phyloP scores from a whole-genome alignment of 1,284 basidiomycete species.

The Thelephora terrestris region DNA sequence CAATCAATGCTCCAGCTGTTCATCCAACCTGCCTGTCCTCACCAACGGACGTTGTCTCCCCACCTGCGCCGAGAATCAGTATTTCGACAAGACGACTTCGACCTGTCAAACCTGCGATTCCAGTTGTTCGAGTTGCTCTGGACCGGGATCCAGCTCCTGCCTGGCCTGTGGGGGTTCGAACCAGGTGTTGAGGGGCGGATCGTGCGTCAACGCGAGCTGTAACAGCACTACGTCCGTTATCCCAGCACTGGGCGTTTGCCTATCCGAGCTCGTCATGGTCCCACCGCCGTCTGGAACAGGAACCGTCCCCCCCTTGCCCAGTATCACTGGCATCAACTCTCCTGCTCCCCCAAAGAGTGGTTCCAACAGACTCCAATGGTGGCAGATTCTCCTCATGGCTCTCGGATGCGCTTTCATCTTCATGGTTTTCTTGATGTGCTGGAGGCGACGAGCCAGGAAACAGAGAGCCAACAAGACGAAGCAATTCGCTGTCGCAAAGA shows the following conservation, averaged over 20 bases:
- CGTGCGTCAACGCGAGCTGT: conserved; percentile 56
- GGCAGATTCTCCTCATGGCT: conserved; percentile 75
- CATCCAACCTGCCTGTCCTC: conserved; percentile 56
- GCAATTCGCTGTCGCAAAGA: conserved; percentile 52
- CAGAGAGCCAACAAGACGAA: conserved; percentile 55
- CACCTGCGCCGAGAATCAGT: conserved; percentile 62
- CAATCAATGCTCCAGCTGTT: conserved; percentile 67
- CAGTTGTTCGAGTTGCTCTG: conserved; percentile 66
- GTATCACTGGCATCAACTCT: conserved; percentile 41
- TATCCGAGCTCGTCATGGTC: conserved; percentile 60
- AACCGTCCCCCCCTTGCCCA: conserved; percentile 37
- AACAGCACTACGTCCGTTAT: conserved; percentile 42
- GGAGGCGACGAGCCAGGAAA: conserved; percentile 59
- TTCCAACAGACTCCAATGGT: conserved; percentile 43
- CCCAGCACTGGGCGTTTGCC: conserved; percentile 63
- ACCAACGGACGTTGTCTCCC: conserved; percentile 63
- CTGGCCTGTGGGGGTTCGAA: conserved; percentile 59
- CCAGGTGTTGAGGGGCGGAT: conserved; percentile 51
- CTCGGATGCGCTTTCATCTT: conserved; percentile 73
- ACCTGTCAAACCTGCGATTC: conserved; percentile 63
- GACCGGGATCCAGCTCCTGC: conserved; percentile 51
- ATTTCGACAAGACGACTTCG: conserved; percentile 53
- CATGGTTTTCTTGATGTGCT: conserved; percentile 49
- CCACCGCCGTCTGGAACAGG: conserved; percentile 37
- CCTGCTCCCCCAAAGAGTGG: conserved; percentile 29